These are phyloP conservation scores for Setaria italica DNA, from an alignment of 202 grass and related monocot genomes.

Conservation along the genomic window DNA sequence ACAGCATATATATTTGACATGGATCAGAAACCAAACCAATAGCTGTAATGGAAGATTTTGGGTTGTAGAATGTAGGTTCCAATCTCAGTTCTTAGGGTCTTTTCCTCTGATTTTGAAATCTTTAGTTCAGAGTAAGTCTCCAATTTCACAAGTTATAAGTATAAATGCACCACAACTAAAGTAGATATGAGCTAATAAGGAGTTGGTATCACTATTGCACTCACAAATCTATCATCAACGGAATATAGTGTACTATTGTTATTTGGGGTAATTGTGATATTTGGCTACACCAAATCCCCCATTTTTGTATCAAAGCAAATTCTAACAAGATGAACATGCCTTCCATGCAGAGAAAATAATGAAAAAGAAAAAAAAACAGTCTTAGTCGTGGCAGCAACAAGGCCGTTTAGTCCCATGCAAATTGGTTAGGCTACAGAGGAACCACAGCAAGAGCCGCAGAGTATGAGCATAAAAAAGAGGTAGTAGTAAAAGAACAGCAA, in stretches of 20 bases:
- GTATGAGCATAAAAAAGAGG: background rate
- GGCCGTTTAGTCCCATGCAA: background rate
- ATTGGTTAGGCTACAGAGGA: background rate
- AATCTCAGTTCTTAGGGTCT: background rate
- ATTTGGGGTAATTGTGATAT: background rate
- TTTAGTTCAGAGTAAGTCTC: background rate
- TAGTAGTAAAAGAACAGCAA: background rate
- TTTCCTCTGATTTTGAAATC: background rate
- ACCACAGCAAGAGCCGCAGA: background rate
- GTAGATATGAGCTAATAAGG: background rate
- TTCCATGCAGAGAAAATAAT: background rate
- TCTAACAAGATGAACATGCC: background rate
- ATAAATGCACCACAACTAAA: constrained; percentile 14
- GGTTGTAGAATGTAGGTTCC: background rate
- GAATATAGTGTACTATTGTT: background rate
- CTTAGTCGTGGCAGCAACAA: background rate
- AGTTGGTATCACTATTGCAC: background rate
- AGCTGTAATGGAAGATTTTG: background rate
- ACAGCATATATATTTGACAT: background rate
- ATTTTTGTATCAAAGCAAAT: background rate
- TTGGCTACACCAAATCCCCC: background rate
- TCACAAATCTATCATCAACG: background rate
- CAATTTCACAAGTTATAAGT: constrained; percentile 5
- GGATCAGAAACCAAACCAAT: background rate
- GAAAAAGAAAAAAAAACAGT: background rate